Base-by-base conservation (phyloP, 2,329 filamentous ascomycete genomes). In the Colletotrichum tropicicola region DNA sequence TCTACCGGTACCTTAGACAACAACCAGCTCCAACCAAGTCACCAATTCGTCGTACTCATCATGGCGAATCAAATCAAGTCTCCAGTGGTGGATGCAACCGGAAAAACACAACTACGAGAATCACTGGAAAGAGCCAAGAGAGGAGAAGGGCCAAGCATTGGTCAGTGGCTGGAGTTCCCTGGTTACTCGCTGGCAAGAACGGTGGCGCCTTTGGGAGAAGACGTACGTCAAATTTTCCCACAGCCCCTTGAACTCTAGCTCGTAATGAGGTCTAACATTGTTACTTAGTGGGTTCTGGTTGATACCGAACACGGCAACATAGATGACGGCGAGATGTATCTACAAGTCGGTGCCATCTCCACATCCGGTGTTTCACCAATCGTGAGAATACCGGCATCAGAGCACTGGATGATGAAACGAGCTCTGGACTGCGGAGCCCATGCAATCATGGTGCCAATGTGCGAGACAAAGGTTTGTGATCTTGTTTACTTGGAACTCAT, bases 361-460 rank as follows among this genome's bases (percentile, higher is more conserved):
- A n/a, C n/a, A n/a, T n/a, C n/a, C n/a, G n/a, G n/a, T n/a, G n/a
- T n/a, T n/a, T n/a, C n/a, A n/a, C n/a, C n/a, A n/a, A n/a, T n/a
- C n/a, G n/a, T n/a, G n/a, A n/a, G n/a, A n/a, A n/a, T n/a, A n/a
- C n/a, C n/a, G n/a, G n/a, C n/a, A n/a, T n/a, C n/a, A n/a, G n/a
- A n/a, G n/a, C n/a, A 58, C 32, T 58, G 54, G 43, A 58, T 58
- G 54, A 58, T 58, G 23, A 58, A 58, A 3, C 35, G 83, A 13
- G 83, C 83, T 7, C 73, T 85, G 39, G 83, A 85, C 55, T 78
- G 80, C 41, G 83, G 83, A 43, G 82, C 82, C 35, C 82, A 85
- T 51, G 83, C 82, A 6, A 77, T 85, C 62, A 79, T 85, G 62
- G 81, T 85, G 0, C 83, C 83, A 8, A 51, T 51, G 44, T 59